A percentile compares a stretch with the other conserved stretches of the same genome.
phyloP scores from a whole-genome alignment of 2,329 filamentous ascomycete genomes.

The Microdochium paspali region DNA sequence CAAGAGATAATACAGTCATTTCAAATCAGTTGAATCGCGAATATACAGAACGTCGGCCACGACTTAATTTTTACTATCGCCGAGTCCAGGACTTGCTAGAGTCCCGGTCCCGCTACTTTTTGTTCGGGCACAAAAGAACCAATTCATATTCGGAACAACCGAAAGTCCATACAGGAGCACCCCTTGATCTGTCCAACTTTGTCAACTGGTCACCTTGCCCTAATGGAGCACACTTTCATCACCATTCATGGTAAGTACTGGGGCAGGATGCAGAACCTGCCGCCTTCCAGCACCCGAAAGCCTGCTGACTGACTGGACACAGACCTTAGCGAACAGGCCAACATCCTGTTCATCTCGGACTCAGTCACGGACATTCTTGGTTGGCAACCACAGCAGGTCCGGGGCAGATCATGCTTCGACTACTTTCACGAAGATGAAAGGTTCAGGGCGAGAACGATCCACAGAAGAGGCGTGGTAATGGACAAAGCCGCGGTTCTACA shows the following conservation, averaged over 20 bases:
- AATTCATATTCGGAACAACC: too few relatives aligned
- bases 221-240: neutral
- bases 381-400: constrained; percentile 66
- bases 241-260: constrained; percentile 1
- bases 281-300: neutral
- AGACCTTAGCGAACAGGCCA: constrained; percentile 70
- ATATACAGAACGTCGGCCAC: too few relatives aligned
- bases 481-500: constrained; percentile 81
- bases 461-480: constrained; percentile 62
- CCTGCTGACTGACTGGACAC: constrained; percentile 1
- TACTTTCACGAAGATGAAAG: constrained; percentile 81
- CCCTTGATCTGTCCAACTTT: too few relatives aligned
- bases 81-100: too few relatives aligned
- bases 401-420: constrained; percentile 70
- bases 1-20: too few relatives aligned
- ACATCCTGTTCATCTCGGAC: constrained; percentile 74
- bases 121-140: too few relatives aligned
- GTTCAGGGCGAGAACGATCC: constrained; percentile 62
- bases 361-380: constrained; percentile 67
- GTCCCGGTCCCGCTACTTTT: too few relatives aligned
- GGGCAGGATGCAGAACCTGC: too few relatives aligned
- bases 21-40: too few relatives aligned
- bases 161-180: too few relatives aligned
- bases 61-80: too few relatives aligned
- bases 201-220: neutral